Percentiles rank a stretch among this genome's conserved stretches.
These are phyloP conservation scores for Cyclotella distinguenda DNA, from an alignment of 108 stramenopile species.

Conservation along the genomic window DNA sequence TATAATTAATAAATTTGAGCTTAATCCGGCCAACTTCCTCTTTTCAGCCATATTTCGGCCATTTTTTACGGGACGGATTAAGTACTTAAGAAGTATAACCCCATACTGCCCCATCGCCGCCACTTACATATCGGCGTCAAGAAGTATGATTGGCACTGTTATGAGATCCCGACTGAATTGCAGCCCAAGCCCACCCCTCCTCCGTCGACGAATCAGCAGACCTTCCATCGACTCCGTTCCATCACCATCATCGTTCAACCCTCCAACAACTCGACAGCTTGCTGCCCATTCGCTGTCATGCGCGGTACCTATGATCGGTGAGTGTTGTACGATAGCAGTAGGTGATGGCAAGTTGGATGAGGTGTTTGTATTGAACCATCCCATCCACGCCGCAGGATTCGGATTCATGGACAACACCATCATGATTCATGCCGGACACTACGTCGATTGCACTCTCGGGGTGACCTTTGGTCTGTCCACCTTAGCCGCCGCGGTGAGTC, in stretches of 20 bases:
- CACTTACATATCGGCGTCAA: no score
- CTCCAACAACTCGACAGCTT: conserved; percentile 28
- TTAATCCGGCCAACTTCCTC: no score
- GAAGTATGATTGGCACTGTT: no score
- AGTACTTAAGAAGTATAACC: no score
- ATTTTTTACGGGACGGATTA: no score
- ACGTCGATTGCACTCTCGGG: conserved; percentile 70
- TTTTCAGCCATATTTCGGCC: no score
- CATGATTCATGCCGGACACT: conserved; percentile 72
- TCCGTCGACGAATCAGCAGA: neutral
- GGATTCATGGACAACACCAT: conserved; percentile 79
- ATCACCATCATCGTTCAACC: neutral
- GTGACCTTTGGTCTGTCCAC: conserved; percentile 73
- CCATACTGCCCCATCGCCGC: no score
- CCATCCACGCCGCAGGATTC: conserved; percentile 30
- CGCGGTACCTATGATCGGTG: conserved; percentile 50
- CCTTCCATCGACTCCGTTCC: neutral
- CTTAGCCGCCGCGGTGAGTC: conserved; percentile 52
- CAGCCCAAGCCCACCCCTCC: no score
- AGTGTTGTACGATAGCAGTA: neutral
- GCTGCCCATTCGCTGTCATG: conserved; percentile 10
- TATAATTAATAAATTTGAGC: no score
- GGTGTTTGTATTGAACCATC: neutral
- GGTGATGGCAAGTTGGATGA: neutral
- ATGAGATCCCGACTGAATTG: no score